These are phyloP conservation scores for Cystofilobasidium ferigula DNA, from an alignment of 768 basidiomycete genomes.

Conservation along the genomic window DNA sequence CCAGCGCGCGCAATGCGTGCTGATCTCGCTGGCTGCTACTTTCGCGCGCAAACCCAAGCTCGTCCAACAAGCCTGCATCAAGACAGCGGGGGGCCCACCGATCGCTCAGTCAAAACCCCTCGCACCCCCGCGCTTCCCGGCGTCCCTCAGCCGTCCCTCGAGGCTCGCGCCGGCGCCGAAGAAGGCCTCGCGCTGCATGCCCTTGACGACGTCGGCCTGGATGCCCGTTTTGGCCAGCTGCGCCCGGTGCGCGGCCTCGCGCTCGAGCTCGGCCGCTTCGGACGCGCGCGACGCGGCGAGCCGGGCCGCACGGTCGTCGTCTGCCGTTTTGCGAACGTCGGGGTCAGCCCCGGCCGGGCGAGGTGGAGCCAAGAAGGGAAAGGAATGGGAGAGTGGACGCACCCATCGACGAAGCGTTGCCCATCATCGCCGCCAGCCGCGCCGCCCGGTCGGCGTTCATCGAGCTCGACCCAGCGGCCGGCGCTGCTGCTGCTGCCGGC, in stretches of 20 bases:
- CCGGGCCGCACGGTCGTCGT: slow-evolving; percentile 12
- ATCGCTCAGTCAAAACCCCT: slow-evolving; percentile 3
- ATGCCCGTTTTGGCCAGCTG: slow-evolving; percentile 12
- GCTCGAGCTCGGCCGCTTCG: slow-evolving; percentile 5
- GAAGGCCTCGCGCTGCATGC: slow-evolving; percentile 22
- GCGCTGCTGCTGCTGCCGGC: slow-evolving; percentile 28
- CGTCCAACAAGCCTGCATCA: too few relatives aligned
- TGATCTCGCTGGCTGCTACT: too few relatives aligned
- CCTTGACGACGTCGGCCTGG: slow-evolving; percentile 22
- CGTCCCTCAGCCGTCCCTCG: slow-evolving; percentile 24
- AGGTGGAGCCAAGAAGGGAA: background rate
- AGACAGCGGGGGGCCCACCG: too few relatives aligned
- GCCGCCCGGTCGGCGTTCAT: slow-evolving; percentile 55
- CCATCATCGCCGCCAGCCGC: slow-evolving; percentile 80
- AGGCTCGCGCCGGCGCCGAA: slow-evolving; percentile 16
- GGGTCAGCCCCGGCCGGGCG: too few relatives aligned
- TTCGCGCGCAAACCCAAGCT: too few relatives aligned
- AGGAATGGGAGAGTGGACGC: background rate
- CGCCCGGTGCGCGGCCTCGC: slow-evolving; percentile 10
- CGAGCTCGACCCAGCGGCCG: slow-evolving; percentile 18
- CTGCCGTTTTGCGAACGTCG: background rate
- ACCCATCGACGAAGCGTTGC: slow-evolving; percentile 53
- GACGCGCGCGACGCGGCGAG: slow-evolving; percentile 3
- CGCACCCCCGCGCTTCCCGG: slow-evolving; percentile 8
- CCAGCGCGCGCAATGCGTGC: too few relatives aligned